phyloP scores from a whole-genome alignment of 345 rosid genomes.

The Ailanthus altissimus region DNA sequence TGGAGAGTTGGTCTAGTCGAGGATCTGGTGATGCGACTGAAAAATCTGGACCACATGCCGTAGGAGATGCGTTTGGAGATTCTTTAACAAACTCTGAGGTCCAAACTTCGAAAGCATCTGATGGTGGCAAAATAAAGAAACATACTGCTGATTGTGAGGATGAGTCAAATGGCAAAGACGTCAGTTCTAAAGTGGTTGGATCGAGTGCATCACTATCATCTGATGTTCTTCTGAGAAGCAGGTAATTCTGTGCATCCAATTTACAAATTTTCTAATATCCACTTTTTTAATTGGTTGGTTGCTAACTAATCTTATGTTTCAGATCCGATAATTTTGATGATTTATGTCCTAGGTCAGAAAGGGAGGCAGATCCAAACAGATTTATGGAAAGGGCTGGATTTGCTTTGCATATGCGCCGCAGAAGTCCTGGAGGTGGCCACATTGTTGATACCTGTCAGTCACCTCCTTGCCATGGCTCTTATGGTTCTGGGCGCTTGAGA shows the following conservation, averaged over 20 bases:
- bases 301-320: constrained; percentile 28
- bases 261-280: background rate
- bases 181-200: constrained; percentile 27
- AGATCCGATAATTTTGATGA: constrained; percentile 43
- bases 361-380: constrained; percentile 32
- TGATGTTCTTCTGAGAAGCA: constrained; percentile 33
- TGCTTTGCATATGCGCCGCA: constrained; percentile 29
- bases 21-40: constrained; percentile 19
- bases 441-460: constrained; percentile 32
- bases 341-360: constrained; percentile 25
- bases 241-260: constrained; percentile 32
- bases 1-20: constrained; percentile 27
- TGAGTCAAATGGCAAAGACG: constrained; percentile 26
- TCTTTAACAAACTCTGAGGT: constrained; percentile 21
- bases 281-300: constrained; percentile 3
- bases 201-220: constrained; percentile 25
- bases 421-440: constrained; percentile 39
- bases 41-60: constrained; percentile 17
- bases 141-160: constrained; percentile 31
- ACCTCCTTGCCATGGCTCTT: constrained; percentile 29
- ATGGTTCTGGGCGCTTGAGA: constrained; percentile 33
- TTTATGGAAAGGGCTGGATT: constrained; percentile 42
- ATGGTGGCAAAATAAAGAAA: constrained; percentile 37
- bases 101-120: constrained; percentile 25
- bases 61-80: constrained; percentile 24